Evolutionary conservation across 768 basidiomycete genomes (phyloP), one percentile per base, ranked within the genome.

Genomic region (Xerocomellus intermedius): DNA sequence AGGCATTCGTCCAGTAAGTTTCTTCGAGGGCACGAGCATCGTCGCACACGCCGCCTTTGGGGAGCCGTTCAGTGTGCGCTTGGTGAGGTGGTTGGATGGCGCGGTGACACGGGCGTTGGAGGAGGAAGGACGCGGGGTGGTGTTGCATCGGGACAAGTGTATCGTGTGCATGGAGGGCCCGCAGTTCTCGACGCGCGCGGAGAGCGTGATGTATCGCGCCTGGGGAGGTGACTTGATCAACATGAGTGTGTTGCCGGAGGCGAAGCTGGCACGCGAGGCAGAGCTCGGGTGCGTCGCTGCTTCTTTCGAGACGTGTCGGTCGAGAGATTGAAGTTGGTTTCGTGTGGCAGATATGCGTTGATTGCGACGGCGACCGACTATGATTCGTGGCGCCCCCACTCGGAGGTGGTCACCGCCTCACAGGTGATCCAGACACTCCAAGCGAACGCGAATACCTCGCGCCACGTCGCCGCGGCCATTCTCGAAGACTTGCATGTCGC

Each of bases 111-210:
- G 78, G 56, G 91, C 83, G 35, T 71, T 95, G 50, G 80, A 75
- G 7, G 74, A 74, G 28, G 79, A 84, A 35, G 86, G 85, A 2
- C 71, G 78, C 10, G 81, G 78, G 2, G 83, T 87, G 36, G 75
- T 82, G 72, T 71, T 98, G 51, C 91, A 94, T 71, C 84, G 82
- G 48, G 87, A 83, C 28, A 26, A 87, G 78, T 88, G 85, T 19
- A 83, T 98, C 10, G 30, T 98, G 45, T 94, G 92, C 68, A 98
- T 98, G 93, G 94, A 98, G 69, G 95, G 95, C 46, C 91, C 91
- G 32, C 94, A 94, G 73, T 99, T 99, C 78, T 96, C 94, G 52
- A 99, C 96, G n/a, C 77, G 96, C 36, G 96, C 96, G 17, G 96
- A 99, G 81, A 94, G 91, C 65, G 64, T 82, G 64, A 94, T 98